Conservation (phyloP, 2,329 filamentous ascomycete genomes). For the Colletotrichum chlorophyti region DNA sequence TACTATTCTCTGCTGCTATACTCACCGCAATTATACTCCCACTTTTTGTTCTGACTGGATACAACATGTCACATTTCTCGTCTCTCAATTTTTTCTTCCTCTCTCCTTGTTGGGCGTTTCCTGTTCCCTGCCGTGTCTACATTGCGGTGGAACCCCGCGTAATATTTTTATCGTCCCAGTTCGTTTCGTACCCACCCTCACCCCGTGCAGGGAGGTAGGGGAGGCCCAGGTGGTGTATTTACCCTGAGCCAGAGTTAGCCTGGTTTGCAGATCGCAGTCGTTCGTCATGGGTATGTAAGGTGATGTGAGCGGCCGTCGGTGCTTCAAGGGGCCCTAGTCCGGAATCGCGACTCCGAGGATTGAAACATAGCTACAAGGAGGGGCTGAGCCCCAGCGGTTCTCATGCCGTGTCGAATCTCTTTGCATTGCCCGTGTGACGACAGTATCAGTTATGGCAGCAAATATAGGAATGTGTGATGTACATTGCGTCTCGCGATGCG, state of each 20-base stretch:
- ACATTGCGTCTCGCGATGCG: not conserved
- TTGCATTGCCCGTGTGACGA: too few relatives aligned
- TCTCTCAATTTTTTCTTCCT: too few relatives aligned
- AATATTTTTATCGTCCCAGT: too few relatives aligned
- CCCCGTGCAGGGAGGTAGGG: too few relatives aligned
- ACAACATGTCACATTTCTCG: not conserved
- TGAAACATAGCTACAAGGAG: slow-evolving; percentile 8
- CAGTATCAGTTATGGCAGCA: not conserved
- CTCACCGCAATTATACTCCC: slow-evolving; percentile 17
- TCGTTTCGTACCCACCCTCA: too few relatives aligned
- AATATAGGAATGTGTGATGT: not conserved
- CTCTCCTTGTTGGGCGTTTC: too few relatives aligned
- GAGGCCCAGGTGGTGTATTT: too few relatives aligned
- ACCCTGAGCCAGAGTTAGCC: slow-evolving; percentile 10
- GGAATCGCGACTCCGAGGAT: slow-evolving; percentile 10
- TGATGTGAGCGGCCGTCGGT: not conserved
- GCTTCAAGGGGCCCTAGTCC: too few relatives aligned
- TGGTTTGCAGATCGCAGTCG: not conserved
- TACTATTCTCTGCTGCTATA: not conserved
- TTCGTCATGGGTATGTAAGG: not conserved
- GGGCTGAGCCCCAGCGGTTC: slow-evolving; percentile 6
- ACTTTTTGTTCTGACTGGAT: not conserved
- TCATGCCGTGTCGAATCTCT: too few relatives aligned
- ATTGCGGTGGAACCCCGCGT: slow-evolving; percentile 6
- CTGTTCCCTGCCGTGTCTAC: not conserved